phyloP scores from a whole-genome alignment of 345 rosid species.

The Tarenaya hassleriana region DNA sequence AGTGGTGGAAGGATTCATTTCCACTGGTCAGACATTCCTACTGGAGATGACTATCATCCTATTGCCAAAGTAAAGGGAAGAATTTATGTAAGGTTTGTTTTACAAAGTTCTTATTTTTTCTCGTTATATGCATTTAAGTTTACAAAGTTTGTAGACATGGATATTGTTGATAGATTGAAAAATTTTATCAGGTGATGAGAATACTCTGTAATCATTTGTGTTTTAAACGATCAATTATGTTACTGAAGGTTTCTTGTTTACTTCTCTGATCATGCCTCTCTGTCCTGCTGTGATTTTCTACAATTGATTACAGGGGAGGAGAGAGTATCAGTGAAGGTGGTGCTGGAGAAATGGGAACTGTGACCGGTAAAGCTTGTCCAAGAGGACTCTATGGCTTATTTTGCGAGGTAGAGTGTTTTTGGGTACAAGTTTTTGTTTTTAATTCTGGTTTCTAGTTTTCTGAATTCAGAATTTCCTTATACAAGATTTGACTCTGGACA shows the following conservation, averaged over 20 bases:
- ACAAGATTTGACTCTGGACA: neutral
- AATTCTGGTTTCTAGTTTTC: neutral
- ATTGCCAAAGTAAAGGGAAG: conserved; percentile 76
- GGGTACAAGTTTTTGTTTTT: conserved; percentile 2
- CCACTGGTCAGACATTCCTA: conserved; percentile 78
- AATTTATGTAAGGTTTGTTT: conserved; percentile 59
- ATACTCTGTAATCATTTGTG: too few species aligned
- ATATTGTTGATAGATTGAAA: too few species aligned
- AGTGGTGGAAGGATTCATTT: conserved; percentile 95
- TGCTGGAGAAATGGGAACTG: conserved; percentile 66
- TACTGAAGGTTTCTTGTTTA: neutral
- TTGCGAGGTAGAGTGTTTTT: conserved; percentile 53
- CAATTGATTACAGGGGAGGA: conserved; percentile 58
- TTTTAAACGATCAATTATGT: neutral
- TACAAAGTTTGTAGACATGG: too few species aligned
- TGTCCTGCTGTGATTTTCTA: neutral
- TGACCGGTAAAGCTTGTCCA: conserved; percentile 87
- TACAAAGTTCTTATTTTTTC: neutral
- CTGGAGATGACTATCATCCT: conserved; percentile 68
- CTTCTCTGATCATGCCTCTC: neutral
- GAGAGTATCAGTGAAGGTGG: conserved; percentile 53
- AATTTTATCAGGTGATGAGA: too few species aligned
- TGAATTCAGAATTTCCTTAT: neutral
- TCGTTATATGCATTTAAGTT: too few species aligned
- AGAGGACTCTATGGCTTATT: conserved; percentile 78